phyloP scores from a whole-genome alignment of 768 basidiomycete genomes.

The Rhizopogon salebrosus region DNA sequence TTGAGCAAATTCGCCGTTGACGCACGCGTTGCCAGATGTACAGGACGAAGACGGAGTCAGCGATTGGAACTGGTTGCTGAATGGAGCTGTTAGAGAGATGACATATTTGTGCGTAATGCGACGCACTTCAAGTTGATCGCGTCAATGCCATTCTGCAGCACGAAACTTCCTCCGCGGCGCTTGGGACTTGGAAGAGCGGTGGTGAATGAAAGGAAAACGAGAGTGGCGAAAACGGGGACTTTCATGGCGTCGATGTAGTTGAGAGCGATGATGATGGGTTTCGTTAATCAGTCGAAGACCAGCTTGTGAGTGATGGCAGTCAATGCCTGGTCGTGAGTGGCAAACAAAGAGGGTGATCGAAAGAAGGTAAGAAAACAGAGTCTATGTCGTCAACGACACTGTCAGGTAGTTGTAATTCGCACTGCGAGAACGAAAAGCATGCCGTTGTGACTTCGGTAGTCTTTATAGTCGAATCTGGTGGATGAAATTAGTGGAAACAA shows the following conservation, averaged over 20 bases:
- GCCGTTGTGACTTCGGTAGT: not conserved
- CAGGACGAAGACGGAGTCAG: constrained; percentile 29
- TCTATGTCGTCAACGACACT: constrained; percentile 9
- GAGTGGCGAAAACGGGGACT: constrained; percentile 31
- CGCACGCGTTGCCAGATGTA: constrained; percentile 41
- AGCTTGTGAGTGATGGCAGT: constrained; percentile 13
- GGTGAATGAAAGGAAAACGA: constrained; percentile 21
- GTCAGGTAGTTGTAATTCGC: not conserved
- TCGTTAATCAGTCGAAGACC: constrained; percentile 5
- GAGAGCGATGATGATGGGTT: not conserved
- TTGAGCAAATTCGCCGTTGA: constrained; percentile 46
- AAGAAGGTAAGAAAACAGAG: constrained; percentile 21
- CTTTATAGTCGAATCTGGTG: constrained; percentile 14
- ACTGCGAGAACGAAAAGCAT: not conserved
- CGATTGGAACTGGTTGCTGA: constrained; percentile 16
- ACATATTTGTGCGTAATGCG: not conserved
- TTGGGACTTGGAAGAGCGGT: constrained; percentile 32
- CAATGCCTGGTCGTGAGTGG: constrained; percentile 15
- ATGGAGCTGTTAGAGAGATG: constrained; percentile 4
- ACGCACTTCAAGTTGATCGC: constrained; percentile 38
- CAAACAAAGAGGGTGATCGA: constrained; percentile 9
- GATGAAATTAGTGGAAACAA: constrained; percentile 14
- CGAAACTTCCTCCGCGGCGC: constrained; percentile 24
- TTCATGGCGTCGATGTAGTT: constrained; percentile 27
- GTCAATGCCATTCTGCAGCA: constrained; percentile 36